Evolutionary conservation across 2,329 filamentous ascomycete genomes (phyloP).

Genomic region (Cercospora berteroae): DNA sequence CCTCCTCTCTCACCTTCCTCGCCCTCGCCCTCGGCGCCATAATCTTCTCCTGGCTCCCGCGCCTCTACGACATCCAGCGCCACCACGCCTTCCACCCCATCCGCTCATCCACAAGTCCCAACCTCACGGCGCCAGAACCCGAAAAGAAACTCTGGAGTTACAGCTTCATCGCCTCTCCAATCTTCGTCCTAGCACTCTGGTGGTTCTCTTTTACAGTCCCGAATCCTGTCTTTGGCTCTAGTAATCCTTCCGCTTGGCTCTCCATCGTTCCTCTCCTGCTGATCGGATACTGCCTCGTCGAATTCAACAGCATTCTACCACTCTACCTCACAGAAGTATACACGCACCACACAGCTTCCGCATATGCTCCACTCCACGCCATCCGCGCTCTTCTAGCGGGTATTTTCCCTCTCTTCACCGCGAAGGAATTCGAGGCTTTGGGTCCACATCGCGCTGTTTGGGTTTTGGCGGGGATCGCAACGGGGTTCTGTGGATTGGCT

Average conservation of each 20-base stretch:
- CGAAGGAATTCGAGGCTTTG: slow-evolving; percentile 33
- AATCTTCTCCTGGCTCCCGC: slow-evolving; percentile 44
- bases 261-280: slow-evolving; percentile 38
- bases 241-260: slow-evolving; percentile 15
- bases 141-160: slow-evolving; percentile 53
- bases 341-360: slow-evolving; percentile 46
- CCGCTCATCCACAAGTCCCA: slow-evolving; percentile 15
- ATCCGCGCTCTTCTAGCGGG: slow-evolving; percentile 43
- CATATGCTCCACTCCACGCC: slow-evolving; percentile 45
- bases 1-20: slow-evolving; percentile 55
- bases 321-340: slow-evolving; percentile 50
- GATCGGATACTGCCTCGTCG: slow-evolving; percentile 51
- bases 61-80: slow-evolving; percentile 44
- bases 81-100: slow-evolving; percentile 27
- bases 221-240: slow-evolving; percentile 37
- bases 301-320: slow-evolving; percentile 45
- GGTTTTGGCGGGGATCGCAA: slow-evolving; percentile 44
- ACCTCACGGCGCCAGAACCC: slow-evolving; percentile 34
- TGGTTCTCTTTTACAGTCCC: slow-evolving; percentile 51
- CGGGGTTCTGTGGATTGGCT: slow-evolving; percentile 25
- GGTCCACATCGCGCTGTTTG: slow-evolving; percentile 44
- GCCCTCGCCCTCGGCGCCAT: slow-evolving; percentile 59
- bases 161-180: slow-evolving; percentile 43
- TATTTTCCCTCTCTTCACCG: slow-evolving; percentile 43
- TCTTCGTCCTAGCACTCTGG: slow-evolving; percentile 47